phyloP scores from a whole-genome alignment of 805 yeast genomes.

The Kluyveromyces aestuarii region DNA sequence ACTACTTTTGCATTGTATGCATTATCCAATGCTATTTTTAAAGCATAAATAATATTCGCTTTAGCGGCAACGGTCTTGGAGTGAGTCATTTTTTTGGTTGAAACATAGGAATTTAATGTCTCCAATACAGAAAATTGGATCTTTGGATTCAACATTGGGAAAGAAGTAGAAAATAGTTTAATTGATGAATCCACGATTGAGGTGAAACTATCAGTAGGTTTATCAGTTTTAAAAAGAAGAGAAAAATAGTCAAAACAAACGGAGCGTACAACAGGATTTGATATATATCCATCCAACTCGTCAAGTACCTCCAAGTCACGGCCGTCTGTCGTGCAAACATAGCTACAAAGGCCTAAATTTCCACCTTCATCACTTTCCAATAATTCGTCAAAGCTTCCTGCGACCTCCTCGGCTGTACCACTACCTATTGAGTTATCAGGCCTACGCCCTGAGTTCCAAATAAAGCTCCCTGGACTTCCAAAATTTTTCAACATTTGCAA shows the following conservation, averaged over 20 bases:
- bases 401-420: neutral
- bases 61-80: slow-evolving; percentile 40
- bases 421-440: neutral
- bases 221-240: slow-evolving; percentile 17
- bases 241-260: slow-evolving; percentile 9
- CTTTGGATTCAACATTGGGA: slow-evolving; percentile 63
- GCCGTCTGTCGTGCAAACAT: slow-evolving; percentile 1
- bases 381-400: neutral
- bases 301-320: neutral
- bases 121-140: slow-evolving; percentile 87
- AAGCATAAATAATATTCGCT: slow-evolving; percentile 54
- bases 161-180: slow-evolving; percentile 60
- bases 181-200: slow-evolving; percentile 69
- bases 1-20: slow-evolving; percentile 15
- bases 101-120: slow-evolving; percentile 51
- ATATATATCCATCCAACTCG: slow-evolving; percentile 13
- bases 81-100: slow-evolving; percentile 30
- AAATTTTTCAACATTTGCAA: slow-evolving; percentile 34
- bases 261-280: slow-evolving; percentile 12
- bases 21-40: slow-evolving; percentile 40
- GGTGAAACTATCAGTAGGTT: slow-evolving; percentile 38
- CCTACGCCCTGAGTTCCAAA: neutral
- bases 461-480: slow-evolving; percentile 32
- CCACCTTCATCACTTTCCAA: neutral
- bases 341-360: slow-evolving; percentile 13